Percentiles rank a stretch among this genome's conserved stretches.
These are phyloP conservation scores for Encephalitozoon hellem DNA, from an alignment of 371 early-diverging fungal genomes.

Conservation along the genomic window DNA sequence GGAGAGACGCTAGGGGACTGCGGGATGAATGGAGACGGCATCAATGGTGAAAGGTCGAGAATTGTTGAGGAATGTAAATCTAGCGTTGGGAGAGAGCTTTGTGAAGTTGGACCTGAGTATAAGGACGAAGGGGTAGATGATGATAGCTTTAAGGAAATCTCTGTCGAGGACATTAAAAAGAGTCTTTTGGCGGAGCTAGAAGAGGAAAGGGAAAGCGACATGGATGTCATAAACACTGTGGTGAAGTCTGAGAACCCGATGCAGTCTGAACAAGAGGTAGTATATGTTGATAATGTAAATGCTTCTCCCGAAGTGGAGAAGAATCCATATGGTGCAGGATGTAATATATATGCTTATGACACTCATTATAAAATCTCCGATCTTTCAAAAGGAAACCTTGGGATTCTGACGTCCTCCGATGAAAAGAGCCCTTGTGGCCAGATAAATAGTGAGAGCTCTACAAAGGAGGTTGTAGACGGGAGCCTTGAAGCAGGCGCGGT, in stretches of 20 bases:
- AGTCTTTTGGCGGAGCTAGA: not conserved
- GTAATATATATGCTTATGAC: not conserved
- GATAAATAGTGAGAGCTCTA: too few relatives aligned
- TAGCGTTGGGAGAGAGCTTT: not conserved
- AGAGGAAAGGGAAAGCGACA: not conserved
- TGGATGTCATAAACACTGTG: not conserved
- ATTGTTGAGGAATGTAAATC: conserved; percentile 5
- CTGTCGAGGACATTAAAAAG: not conserved
- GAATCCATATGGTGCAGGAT: not conserved
- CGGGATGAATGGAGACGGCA: not conserved
- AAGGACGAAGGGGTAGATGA: not conserved
- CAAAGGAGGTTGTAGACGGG: not conserved
- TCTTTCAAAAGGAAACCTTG: not conserved
- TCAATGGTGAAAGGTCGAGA: not conserved
- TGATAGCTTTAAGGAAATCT: not conserved
- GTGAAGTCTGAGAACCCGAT: not conserved
- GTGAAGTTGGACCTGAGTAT: not conserved
- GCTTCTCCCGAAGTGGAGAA: not conserved
- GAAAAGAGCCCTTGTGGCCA: too few relatives aligned
- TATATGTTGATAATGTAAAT: not conserved
- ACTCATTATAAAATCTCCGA: not conserved
- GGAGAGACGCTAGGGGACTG: not conserved
- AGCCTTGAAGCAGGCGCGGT: not conserved
- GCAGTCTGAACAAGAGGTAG: not conserved
- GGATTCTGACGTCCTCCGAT: too few relatives aligned